Conservation (phyloP, 2,329 filamentous ascomycete species). For the Esteya vermicola region DNA sequence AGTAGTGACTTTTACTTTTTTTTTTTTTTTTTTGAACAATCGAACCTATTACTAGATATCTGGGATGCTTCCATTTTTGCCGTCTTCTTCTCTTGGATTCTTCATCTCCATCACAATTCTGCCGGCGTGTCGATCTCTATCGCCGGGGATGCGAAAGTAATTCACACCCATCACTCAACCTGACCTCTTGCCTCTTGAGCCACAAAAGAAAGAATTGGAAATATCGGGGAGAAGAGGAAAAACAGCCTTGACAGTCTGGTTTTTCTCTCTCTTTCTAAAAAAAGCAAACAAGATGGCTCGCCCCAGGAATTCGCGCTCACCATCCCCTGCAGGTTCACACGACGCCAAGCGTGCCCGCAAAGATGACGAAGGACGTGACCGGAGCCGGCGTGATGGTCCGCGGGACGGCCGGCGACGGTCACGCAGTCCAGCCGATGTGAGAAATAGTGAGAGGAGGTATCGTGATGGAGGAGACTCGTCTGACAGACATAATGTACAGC, state of each 20-base stretch:
- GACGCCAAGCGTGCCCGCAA: slow-evolving; percentile 55
- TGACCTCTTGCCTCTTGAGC: slow-evolving; percentile 1
- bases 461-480: slow-evolving; percentile 15
- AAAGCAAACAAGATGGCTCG: slow-evolving; percentile 31
- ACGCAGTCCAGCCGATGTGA: slow-evolving; percentile 47
- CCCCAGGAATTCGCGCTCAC: slow-evolving; percentile 65
- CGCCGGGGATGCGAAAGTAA: slow-evolving; percentile 3
- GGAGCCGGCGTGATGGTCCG: slow-evolving; percentile 31
- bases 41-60: too few species aligned
- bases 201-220: background rate
- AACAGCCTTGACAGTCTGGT: too few species aligned
- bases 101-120: slow-evolving; percentile 1
- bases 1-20: too few species aligned
- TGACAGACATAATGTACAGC: slow-evolving; percentile 31
- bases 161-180: background rate
- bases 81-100: background rate
- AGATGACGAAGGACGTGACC: slow-evolving; percentile 42
- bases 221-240: background rate
- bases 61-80: background rate
- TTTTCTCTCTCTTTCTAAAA: too few species aligned
- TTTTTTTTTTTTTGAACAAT: too few species aligned
- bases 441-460: slow-evolving; percentile 13
- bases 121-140: background rate
- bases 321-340: slow-evolving; percentile 77
- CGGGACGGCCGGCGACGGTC: slow-evolving; percentile 42